Base-by-base conservation (phyloP, 2,329 filamentous ascomycete species). In the Hymenoscyphus albidus region DNA sequence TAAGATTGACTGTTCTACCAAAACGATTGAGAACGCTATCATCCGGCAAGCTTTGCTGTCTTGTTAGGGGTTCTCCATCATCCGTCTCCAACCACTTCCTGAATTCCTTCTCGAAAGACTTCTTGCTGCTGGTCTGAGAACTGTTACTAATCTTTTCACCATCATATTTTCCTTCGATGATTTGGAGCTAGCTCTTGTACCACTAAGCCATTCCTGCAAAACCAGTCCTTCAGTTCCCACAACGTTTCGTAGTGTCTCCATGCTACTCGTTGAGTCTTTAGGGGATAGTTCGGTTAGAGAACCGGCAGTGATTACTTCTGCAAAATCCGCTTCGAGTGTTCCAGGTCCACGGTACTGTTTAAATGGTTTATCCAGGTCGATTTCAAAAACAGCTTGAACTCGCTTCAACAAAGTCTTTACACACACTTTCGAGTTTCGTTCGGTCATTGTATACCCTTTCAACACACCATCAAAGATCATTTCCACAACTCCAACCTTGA, bases 311-410 rank as follows among this genome's bases (percentile, higher is more conserved):
- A 44, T 48, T 10, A 40, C 39, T 32, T 40, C 27, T 32, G 58
- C 58, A 18, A 59, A 59, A 31, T 59, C 38, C 13, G n/a, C 22
- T 44, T 59, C 18, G 9, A 59, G n/a, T 18, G 38, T 44, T 18
- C 39, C 39, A 22, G 35, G 35, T 5, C 58, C 38, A 5, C 13
- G 22, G 14, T 44, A 59, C 13, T 22, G 10, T 16, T 13, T n/a
- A 27, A 13, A 10, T 48, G 18, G 7, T 27, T 31, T 22, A 5
- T 12, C 7, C 5, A 22, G n/a, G 39, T 59, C 3, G n/a, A 40
- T n/a, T 3, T 12, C 2, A n/a, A 59, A 42, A 5, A 31, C 3
- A 7, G 27, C 38, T 32, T 59, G 18, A 44, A 59, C 14, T 10
- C 22, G 9, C 16, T 31, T 44, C 2, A 59, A 40, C 39, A 59